Base-by-base conservation (phyloP, 306 rosid genomes). In the Cyclanthera cordifolia region DNA sequence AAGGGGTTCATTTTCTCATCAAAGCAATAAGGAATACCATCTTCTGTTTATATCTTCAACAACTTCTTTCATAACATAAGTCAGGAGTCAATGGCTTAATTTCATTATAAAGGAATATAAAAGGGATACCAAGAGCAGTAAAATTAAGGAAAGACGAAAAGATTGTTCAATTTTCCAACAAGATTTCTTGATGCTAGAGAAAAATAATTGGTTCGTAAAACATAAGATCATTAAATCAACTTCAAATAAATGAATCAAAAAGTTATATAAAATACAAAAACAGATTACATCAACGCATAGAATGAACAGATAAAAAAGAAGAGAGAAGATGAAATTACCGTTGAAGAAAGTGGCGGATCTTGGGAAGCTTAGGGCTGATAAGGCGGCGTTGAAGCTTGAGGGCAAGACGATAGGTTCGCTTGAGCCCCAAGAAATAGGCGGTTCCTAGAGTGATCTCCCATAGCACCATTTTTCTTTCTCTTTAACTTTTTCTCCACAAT, bases 391-490 rank as follows among this genome's bases (percentile, higher is more conserved):
- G 94, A 82, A 87, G 81, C 88, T 69, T 87, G 50, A 87, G 75
- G 59, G 88, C 96, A 10, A 87, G 87, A 54, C 80, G 80, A 58
- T 84, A 89, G 2, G 98, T 89, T 47, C 98, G 91, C 72, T 81
- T 80, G 24, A 93, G 82, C 12, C 98, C 98, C 83, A 93, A 48
- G 78, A 93, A 93, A 80, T 89, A 93, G 23, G 98, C 96, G 45
- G 96, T 89, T 64, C 80, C 96, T 14, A 89, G 74, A n/a, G 98
- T 84, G 78, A 93, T 84, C 83, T 93, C 98, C 98, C 94, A 93
- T 5, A 93, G 80, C 83, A 93, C 98, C 98, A 93, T 88, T 71
- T 39, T 50, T n/a, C 17, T 28, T 48, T 41, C 37, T 41, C 51
- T 11, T 51, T 25, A 1, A 6, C 49, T 12, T 34, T 17, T 43